Percentiles rank a stretch among this genome's conserved stretches.
These are phyloP conservation scores for Tetraselmis chui DNA, from an alignment of 139 green algal species.

Conservation along the genomic window DNA sequence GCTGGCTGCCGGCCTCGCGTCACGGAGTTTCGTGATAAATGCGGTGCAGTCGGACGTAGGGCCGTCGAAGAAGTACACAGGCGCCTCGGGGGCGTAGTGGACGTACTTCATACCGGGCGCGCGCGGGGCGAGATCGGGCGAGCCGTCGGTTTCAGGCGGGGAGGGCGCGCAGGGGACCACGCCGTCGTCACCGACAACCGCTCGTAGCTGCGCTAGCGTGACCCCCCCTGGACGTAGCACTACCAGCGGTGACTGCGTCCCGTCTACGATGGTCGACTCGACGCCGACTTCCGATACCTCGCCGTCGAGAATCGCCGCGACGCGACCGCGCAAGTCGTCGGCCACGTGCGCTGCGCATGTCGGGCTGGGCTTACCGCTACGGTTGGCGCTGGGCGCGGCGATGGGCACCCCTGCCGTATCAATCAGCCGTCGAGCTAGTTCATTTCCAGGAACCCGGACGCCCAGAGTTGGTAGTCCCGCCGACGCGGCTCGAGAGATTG, in stretches of 20 bases:
- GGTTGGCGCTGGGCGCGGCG: conserved; percentile 50
- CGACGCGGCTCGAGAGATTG: conserved; percentile 15
- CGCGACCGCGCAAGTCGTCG: conserved; percentile 24
- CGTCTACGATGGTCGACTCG: conserved; percentile 41
- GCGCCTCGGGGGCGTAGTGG: conserved; percentile 47
- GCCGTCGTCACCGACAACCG: not conserved
- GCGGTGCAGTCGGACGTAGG: not conserved
- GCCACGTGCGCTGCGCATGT: conserved; percentile 41
- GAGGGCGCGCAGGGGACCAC: not conserved
- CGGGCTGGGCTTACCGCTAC: conserved; percentile 39
- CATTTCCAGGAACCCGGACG: conserved; percentile 49
- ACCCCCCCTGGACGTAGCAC: conserved; percentile 46
- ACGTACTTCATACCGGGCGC: conserved; percentile 62
- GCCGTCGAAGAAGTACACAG: conserved; percentile 27
- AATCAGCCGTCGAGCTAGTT: conserved; percentile 44
- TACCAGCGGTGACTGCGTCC: conserved; percentile 29
- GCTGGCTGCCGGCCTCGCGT: not conserved
- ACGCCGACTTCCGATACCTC: conserved; percentile 35
- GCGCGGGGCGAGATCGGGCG: conserved; percentile 36
- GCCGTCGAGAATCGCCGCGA: conserved; percentile 40
- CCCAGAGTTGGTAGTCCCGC: conserved; percentile 42
- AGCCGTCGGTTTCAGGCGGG: conserved; percentile 12
- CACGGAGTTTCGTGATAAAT: not conserved
- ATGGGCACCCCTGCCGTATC: conserved; percentile 35
- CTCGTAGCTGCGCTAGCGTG: conserved; percentile 32